phyloP scores from a whole-genome alignment of 192 early-diverging fungal species.

The Podila clonocystis region DNA sequence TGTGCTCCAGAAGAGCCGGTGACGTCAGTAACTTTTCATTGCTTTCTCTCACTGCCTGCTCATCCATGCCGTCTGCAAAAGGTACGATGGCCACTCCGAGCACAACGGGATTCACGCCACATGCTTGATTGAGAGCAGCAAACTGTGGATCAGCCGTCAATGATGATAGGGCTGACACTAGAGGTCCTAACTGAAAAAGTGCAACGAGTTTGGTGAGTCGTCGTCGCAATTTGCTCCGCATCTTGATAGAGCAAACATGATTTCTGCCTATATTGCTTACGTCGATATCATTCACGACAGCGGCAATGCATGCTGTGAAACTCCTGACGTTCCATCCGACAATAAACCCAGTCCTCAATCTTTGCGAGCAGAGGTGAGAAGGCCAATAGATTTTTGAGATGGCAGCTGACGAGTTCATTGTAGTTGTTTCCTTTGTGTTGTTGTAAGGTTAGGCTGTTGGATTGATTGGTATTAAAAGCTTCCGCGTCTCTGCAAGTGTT shows the following conservation, averaged over 20 bases:
- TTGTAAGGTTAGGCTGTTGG: not conserved
- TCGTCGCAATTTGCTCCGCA: not conserved
- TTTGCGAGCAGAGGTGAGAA: conserved; percentile 57
- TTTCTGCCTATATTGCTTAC: conserved; percentile 22
- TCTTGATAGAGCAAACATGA: not conserved
- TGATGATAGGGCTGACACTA: conserved; percentile 27
- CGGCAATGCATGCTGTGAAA: conserved; percentile 61
- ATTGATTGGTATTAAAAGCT: conserved; percentile 32
- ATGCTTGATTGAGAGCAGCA: conserved; percentile 24
- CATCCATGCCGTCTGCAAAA: conserved; percentile 37
- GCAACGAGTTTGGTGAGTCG: not conserved
- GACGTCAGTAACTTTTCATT: conserved; percentile 27
- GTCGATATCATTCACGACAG: conserved; percentile 57
- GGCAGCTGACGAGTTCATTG: conserved; percentile 50
- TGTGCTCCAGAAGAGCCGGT: conserved; percentile 36
- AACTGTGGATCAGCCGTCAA: conserved; percentile 34
- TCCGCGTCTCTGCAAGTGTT: conserved; percentile 56
- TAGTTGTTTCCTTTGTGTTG: not conserved
- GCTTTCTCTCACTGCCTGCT: conserved; percentile 33
- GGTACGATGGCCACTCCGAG: conserved; percentile 38
- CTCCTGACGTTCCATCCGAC: conserved; percentile 63
- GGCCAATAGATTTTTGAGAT: conserved; percentile 66
- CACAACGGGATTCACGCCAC: conserved; percentile 40
- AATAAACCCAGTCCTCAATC: conserved; percentile 56
- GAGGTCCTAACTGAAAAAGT: conserved; percentile 17